Evolutionary conservation across 2,329 filamentous ascomycete species (phyloP).

Genomic region (Colletotrichum coccodes): DNA sequence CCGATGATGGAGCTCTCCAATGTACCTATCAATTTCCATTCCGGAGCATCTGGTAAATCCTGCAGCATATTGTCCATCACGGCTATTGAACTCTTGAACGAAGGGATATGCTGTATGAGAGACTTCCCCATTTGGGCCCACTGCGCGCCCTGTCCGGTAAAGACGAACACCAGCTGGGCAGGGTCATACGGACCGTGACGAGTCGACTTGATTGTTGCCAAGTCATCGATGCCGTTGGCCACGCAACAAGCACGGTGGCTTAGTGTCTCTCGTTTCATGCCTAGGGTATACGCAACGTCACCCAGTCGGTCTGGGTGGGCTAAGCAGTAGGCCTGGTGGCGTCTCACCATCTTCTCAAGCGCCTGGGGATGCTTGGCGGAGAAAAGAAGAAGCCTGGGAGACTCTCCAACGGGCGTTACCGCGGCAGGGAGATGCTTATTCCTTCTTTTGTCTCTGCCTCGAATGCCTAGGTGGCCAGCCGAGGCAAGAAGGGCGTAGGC

Average conservation of each 20-base stretch:
- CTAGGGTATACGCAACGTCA: conserved; percentile 44
- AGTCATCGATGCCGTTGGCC: conserved; percentile 21
- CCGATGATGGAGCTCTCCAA: conserved; percentile 30
- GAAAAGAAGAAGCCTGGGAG: not conserved
- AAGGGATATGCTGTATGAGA: conserved; percentile 4
- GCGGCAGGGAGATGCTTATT: no score
- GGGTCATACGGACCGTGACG: conserved; percentile 39
- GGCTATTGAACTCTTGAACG: conserved; percentile 21
- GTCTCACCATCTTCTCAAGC: conserved; percentile 8
- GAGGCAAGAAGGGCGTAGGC: conserved; percentile 13
- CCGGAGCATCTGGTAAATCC: not conserved
- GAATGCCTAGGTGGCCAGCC: not conserved
- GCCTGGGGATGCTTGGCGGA: conserved; percentile 25
- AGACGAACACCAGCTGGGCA: conserved; percentile 29
- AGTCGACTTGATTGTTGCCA: conserved; percentile 8
- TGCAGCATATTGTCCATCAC: conserved; percentile 27
- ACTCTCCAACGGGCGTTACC: not conserved
- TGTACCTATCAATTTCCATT: conserved; percentile 22
- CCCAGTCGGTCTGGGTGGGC: conserved; percentile 23
- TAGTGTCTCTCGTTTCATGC: conserved; percentile 39
- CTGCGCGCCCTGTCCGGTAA: conserved; percentile 35
- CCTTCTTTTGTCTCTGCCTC: not conserved
- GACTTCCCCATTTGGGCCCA: conserved; percentile 32
- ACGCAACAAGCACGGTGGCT: conserved; percentile 38
- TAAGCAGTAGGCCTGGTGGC: conserved; percentile 32